Evolutionary conservation across 305 asterid genomes (phyloP), one percentile per base, ranked within the genome.

Genomic region (Plantago coronopus): DNA sequence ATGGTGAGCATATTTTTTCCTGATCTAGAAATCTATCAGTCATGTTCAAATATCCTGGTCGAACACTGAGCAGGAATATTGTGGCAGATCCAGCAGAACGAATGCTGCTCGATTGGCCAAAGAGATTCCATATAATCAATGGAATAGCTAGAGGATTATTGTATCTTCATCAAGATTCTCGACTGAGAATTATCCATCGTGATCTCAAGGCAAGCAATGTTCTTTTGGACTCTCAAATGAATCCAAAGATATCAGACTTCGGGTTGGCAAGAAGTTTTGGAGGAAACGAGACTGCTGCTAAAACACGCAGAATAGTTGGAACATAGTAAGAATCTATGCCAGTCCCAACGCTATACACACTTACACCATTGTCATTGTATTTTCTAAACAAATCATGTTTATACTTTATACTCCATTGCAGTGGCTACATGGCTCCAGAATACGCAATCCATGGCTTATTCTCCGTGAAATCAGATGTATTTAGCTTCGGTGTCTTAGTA

Each of bases 151-250:
- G 81, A 37, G 85, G 83, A 29, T 77, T 82, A n/a, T 22, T 77
- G 76, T 79, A 82, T 66, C 85, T 79, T 22, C 88, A 82, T 70
- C 85, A 75, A 53, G 85, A 82, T 71, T 82, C 89, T 2, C 70
- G 76, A 16, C 59, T 82, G 38, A 62, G 75, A 46, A 71, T 77
- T n/a, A n/a, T n/a, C n/a, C n/a, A n/a, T n/a, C n/a, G n/a, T n/a
- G n/a, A n/a, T n/a, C n/a, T n/a, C n/a, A 10, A 79, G 69, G 80
- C 80, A 18, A 79, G 81, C 76, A 79, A 82, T 5, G 50, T 79
- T 29, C 48, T 82, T 21, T 63, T 79, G 5, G 83, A 79, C 55
- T 56, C 72, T 0, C 75, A 82, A 14, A 70, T 76, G 86, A 73
- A 66, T 38, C 81, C 83, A 5, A 81, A 78, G 58, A 81, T 81